Percentiles rank a stretch among this genome's conserved stretches.
Conservation (phyloP, 345 rosid genomes). For the Crucihimalaya himalaica region DNA sequence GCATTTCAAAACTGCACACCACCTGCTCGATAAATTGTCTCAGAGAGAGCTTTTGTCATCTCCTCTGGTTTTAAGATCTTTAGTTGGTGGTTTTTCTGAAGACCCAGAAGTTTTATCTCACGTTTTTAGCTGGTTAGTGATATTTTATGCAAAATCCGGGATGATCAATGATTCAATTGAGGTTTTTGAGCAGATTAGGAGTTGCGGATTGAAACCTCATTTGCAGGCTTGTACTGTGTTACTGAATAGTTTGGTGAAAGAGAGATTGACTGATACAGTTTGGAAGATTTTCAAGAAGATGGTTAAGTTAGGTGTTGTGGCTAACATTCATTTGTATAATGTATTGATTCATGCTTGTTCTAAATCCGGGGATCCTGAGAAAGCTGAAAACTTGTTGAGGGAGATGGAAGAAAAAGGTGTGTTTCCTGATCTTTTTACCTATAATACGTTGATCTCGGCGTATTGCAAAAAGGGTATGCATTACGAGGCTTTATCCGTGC, state of each 20-base stretch:
- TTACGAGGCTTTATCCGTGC: constrained; percentile 80
- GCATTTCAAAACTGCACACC: constrained; percentile 74
- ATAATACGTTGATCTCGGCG: constrained; percentile 71
- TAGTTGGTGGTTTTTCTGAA: constrained; percentile 45
- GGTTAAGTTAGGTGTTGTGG: constrained; percentile 63
- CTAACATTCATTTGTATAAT: constrained; percentile 78
- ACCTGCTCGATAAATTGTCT: constrained; percentile 78
- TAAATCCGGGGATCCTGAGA: constrained; percentile 68
- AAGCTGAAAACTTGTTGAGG: constrained; percentile 62
- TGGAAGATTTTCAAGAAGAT: constrained; percentile 89
- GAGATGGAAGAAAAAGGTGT: constrained; percentile 78
- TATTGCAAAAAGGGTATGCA: constrained; percentile 92
- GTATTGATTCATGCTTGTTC: constrained; percentile 90
- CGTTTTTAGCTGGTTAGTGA: constrained; percentile 83
- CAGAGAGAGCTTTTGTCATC: constrained; percentile 71
- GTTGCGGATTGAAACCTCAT: constrained; percentile 62
- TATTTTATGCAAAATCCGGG: constrained; percentile 57
- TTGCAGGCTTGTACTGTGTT: constrained; percentile 91
- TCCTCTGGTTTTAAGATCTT: constrained; percentile 64
- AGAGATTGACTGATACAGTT: constrained; percentile 64
- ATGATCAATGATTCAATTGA: constrained; percentile 68
- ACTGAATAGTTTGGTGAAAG: constrained; percentile 64
- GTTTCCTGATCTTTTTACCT: constrained; percentile 70
- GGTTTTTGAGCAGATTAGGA: constrained; percentile 75
- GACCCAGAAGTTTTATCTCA: constrained; percentile 72